A percentile compares a stretch with the other conserved stretches of the same genome.
Conservation (phyloP, 2,329 filamentous ascomycete species). For the Exserohilum rostratum region DNA sequence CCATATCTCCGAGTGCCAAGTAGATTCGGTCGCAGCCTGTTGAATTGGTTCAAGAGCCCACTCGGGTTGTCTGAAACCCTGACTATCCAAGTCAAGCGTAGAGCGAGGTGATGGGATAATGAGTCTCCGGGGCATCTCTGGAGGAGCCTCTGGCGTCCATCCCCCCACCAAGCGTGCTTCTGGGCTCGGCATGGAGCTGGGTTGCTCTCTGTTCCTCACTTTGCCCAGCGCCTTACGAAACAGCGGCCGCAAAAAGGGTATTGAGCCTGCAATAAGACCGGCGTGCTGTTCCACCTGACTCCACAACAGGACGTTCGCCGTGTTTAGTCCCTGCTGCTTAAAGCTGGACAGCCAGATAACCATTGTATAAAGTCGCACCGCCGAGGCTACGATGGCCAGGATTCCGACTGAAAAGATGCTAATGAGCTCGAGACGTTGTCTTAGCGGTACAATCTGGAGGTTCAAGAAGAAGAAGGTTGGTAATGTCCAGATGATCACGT, state of each 20-base stretch:
- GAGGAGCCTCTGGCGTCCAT: conserved; percentile 9
- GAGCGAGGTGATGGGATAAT: conserved; percentile 35
- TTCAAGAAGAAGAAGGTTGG: conserved; percentile 54
- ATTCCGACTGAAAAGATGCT: conserved; percentile 43
- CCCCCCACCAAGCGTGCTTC: conserved; percentile 16
- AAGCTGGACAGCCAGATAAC: conserved; percentile 34
- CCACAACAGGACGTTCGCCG: conserved; percentile 36
- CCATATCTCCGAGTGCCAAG: conserved; percentile 21
- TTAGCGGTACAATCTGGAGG: conserved; percentile 52
- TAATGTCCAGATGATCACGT: conserved; percentile 51
- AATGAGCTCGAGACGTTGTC: conserved; percentile 58
- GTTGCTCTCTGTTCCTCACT: conserved; percentile 12
- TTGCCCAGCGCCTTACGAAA: conserved; percentile 21
- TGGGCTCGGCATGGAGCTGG: conserved; percentile 17
- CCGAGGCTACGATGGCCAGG: conserved; percentile 39
- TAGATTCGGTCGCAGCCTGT: conserved; percentile 6
- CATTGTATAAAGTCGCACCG: conserved; percentile 34
- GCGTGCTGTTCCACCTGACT: conserved; percentile 41
- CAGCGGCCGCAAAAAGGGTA: conserved; percentile 40
- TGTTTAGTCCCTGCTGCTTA: conserved; percentile 19
- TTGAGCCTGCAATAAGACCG: conserved; percentile 40
- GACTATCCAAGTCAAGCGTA: conserved; percentile 18
- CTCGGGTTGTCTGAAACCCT: conserved; percentile 23
- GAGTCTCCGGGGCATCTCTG: conserved; percentile 20
- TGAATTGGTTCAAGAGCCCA: conserved; percentile 23